These are phyloP conservation scores for Gossypium stocksii DNA, from an alignment of 345 rosid genomes.

Conservation along the genomic window DNA sequence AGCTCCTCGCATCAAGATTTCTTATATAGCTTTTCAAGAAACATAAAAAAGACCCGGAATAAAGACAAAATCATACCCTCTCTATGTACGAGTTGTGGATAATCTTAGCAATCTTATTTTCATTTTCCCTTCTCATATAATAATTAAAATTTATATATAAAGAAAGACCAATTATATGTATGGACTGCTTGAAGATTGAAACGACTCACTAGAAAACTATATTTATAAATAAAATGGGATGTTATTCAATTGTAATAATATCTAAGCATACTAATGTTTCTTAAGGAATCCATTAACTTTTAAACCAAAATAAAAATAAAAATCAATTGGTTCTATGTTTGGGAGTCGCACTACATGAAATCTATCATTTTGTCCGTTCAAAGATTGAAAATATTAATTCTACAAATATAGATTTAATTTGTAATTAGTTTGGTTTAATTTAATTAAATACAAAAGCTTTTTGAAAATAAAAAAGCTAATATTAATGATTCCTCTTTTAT, in stretches of 20 bases:
- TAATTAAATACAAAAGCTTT: neutral
- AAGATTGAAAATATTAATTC: slow-evolving; percentile 20
- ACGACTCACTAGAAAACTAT: neutral
- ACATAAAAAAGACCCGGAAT: neutral
- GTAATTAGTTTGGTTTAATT: neutral
- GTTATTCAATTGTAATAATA: neutral
- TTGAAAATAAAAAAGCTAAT: neutral
- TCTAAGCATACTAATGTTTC: neutral
- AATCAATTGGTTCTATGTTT: slow-evolving; percentile 7
- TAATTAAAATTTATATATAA: neutral
- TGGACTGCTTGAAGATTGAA: neutral
- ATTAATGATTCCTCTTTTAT: neutral
- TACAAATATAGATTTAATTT: neutral
- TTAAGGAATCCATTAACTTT: neutral
- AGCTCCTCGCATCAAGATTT: neutral
- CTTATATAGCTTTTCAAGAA: neutral
- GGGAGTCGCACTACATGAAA: slow-evolving; percentile 23
- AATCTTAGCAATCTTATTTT: neutral
- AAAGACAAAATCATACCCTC: neutral
- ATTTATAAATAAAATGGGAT: neutral
- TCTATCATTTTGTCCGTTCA: slow-evolving; percentile 21
- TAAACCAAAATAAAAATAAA: neutral
- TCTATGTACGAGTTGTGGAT: neutral
- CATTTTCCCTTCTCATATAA: neutral
- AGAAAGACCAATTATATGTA: neutral